Evolutionary conservation across 495 filamentous ascomycete genomes (phyloP).

Genomic region (Daldinia grandis): DNA sequence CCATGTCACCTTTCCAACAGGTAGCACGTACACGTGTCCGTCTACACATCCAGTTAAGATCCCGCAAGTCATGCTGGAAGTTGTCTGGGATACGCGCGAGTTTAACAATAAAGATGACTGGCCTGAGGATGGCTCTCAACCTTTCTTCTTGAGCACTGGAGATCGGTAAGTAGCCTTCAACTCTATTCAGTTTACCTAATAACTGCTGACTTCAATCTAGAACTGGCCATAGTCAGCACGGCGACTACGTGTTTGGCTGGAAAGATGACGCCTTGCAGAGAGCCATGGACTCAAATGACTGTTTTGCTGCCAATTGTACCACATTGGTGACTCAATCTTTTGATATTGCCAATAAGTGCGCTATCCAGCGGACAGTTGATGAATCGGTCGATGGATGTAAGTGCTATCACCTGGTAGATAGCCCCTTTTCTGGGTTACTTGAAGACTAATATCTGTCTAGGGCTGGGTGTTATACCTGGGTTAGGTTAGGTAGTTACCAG

Average conservation of each 20-base stretch:
- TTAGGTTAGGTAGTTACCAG: not conserved
- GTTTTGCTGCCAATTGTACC: constrained; percentile 48
- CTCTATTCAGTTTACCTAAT: not conserved
- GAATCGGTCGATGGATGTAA: constrained; percentile 53
- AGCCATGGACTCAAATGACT: constrained; percentile 53
- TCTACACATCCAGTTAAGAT: constrained; percentile 52
- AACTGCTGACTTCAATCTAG: constrained; percentile 20
- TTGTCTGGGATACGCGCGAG: constrained; percentile 48
- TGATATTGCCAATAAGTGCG: constrained; percentile 48
- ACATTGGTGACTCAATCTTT: constrained; percentile 44
- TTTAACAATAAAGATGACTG: constrained; percentile 54
- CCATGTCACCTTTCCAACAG: constrained; percentile 48
- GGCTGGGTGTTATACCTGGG: constrained; percentile 19
- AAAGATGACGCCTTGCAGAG: constrained; percentile 50
- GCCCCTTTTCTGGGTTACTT: not conserved
- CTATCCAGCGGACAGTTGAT: constrained; percentile 45
- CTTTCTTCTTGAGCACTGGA: constrained; percentile 53
- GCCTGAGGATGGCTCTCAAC: constrained; percentile 53
- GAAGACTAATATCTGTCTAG: constrained; percentile 9
- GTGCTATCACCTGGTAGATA: constrained; percentile 10
- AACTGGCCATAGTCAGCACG: constrained; percentile 53
- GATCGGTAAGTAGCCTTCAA: constrained; percentile 43
- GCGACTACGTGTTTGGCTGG: constrained; percentile 59
- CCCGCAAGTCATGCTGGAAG: constrained; percentile 51
- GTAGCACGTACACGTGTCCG: constrained; percentile 43